Conservation (phyloP, 176 grass and related monocot species). For the Neostapfia colusana region DNA sequence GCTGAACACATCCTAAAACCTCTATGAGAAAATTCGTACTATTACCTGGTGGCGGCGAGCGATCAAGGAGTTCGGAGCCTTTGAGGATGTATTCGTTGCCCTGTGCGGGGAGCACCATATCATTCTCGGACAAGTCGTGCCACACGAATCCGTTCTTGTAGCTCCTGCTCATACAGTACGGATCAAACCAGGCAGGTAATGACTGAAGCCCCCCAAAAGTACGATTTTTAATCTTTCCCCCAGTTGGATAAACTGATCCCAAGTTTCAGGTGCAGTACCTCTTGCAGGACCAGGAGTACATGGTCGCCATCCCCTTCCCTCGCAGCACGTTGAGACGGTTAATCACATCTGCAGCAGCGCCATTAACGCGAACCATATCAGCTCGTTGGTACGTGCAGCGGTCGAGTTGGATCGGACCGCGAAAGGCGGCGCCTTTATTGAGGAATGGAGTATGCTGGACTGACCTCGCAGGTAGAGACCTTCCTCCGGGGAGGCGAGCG, state of each 20-base stretch:
- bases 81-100: conserved; percentile 88
- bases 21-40: background rate
- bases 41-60: conserved; percentile 48
- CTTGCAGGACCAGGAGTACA: conserved; percentile 99
- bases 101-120: conserved; percentile 63
- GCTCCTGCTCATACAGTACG: conserved; percentile 48
- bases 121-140: conserved; percentile 81
- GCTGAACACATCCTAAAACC: background rate
- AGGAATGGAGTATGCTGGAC: background rate
- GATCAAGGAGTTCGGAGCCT: conserved; percentile 72
- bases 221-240: too few species aligned
- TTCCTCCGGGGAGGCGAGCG: conserved; percentile 67
- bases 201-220: background rate
- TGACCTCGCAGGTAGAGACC: conserved; percentile 93
- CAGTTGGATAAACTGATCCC: too few species aligned
- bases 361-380: conserved; percentile 32
- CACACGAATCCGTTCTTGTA: conserved; percentile 96
- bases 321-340: conserved; percentile 83
- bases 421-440: conserved; percentile 19
- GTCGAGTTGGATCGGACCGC: conserved; percentile 4
- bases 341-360: conserved; percentile 69
- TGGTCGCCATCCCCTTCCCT: conserved; percentile 76
- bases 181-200: conserved; percentile 21
- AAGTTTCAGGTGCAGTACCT: conserved; percentile 41
- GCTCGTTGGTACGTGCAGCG: background rate